Evolutionary conservation across 2,329 filamentous ascomycete genomes (phyloP).

Genomic region (Alternaria sp.): DNA sequence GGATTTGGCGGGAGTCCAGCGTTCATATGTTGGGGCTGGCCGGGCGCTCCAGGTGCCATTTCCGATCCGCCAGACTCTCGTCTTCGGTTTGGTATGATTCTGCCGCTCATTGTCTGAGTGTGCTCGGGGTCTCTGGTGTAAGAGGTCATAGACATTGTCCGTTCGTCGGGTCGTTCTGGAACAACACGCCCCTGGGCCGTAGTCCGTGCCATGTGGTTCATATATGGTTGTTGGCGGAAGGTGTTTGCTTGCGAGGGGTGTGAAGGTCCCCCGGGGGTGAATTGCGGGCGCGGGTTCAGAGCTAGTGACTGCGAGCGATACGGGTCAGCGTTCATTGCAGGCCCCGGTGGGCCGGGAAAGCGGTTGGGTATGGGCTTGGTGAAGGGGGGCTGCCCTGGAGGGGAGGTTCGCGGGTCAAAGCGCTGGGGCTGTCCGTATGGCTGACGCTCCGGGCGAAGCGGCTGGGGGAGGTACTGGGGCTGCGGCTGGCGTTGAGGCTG

Average conservation of each 20-base stretch:
- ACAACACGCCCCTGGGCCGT: slow-evolving; percentile 92
- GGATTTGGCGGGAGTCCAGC: slow-evolving; percentile 42
- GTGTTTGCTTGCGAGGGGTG: slow-evolving; percentile 69
- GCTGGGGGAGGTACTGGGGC: slow-evolving; percentile 66
- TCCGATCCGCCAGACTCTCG: slow-evolving; percentile 59
- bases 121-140: slow-evolving; percentile 79
- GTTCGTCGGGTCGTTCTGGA: slow-evolving; percentile 88
- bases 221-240: slow-evolving; percentile 79
- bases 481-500: slow-evolving; percentile 52
- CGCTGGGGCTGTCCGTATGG: slow-evolving; percentile 77
- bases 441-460: slow-evolving; percentile 66
- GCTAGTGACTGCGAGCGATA: slow-evolving; percentile 95
- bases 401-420: slow-evolving; percentile 65
- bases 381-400: slow-evolving; percentile 56
- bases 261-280: slow-evolving; percentile 61
- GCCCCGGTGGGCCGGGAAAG: slow-evolving; percentile 60
- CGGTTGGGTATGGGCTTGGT: slow-evolving; percentile 64
- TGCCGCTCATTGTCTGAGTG: slow-evolving; percentile 87
- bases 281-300: slow-evolving; percentile 72
- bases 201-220: slow-evolving; percentile 72
- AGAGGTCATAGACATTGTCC: slow-evolving; percentile 94
- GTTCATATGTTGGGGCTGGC: slow-evolving; percentile 28
- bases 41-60: slow-evolving; percentile 22
- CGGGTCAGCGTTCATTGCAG: slow-evolving; percentile 81
- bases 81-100: slow-evolving; percentile 81